A percentile compares a stretch with the other conserved stretches of the same genome.
phyloP scores from a whole-genome alignment of 2,329 filamentous ascomycete genomes.

The Malbranchea zuffiana region DNA sequence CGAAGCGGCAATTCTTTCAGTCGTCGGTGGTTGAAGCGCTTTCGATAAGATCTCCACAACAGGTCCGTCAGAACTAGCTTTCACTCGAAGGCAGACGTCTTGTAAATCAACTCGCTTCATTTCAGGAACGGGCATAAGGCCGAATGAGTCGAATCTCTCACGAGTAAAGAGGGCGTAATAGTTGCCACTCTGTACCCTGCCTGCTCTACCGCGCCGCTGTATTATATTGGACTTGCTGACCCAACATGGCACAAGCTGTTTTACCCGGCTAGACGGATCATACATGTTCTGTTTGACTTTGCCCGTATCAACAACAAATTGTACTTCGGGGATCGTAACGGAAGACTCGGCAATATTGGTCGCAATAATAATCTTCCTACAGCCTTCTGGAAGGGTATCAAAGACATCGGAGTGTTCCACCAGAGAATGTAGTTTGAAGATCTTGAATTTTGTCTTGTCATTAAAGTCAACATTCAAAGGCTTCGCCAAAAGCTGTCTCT shows the following conservation, averaged over 20 bases:
- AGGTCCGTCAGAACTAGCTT: constrained; percentile 28
- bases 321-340: constrained; percentile 43
- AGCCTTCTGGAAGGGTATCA: constrained; percentile 28
- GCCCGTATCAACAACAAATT: constrained; percentile 41
- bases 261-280: constrained; percentile 32
- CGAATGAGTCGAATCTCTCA: constrained; percentile 25
- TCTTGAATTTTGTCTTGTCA: constrained; percentile 31
- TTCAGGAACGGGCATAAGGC: constrained; percentile 28
- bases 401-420: constrained; percentile 37
- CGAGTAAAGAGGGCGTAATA: constrained; percentile 41
- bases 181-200: constrained; percentile 38
- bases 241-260: constrained; percentile 37
- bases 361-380: constrained; percentile 40
- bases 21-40: constrained; percentile 37
- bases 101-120: constrained; percentile 37
- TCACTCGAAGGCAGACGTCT: constrained; percentile 36
- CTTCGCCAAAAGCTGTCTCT: constrained; percentile 22
- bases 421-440: constrained; percentile 40
- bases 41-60: constrained; percentile 34
- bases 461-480: constrained; percentile 33
- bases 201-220: constrained; percentile 42
- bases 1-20: constrained; percentile 28
- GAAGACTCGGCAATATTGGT: constrained; percentile 44
- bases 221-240: constrained; percentile 38
- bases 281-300: constrained; percentile 32